Evolutionary conservation across 2,329 filamentous ascomycete species (phyloP), one percentile per base, ranked within the genome.

Genomic region (Nemania sp.): DNA sequence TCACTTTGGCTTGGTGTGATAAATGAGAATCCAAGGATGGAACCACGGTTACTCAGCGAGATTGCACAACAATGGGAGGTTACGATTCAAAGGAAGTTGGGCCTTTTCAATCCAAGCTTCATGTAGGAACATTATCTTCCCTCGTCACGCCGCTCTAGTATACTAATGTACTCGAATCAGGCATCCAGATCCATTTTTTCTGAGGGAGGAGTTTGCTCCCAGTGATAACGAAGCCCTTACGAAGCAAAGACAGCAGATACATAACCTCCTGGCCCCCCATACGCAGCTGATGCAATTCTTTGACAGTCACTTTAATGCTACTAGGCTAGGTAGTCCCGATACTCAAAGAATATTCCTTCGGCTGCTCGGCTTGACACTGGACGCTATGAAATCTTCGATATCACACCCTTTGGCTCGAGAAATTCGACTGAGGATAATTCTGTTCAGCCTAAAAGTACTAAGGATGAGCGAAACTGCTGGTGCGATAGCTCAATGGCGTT

Each of bases 1-100:
- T 97, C 94, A 3, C 77, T 99, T 6, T 99, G 94, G 94, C 84
- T 97, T 56, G 94, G 94, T 22, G 90, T 97, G 12, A 95, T 97
- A 66, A 94, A 97, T 65, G 94, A 99, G 70, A 97, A 96, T 66
- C 90, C 92, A 2, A 82, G 83, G 51, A 86, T 97, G 72, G 91
- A 96, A 70, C 83, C 93, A 7, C 86, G 91, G 56, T 84, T 99
- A 51, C 75, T 99, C 26, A 86, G 86, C 47, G 91, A 96, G 68
- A 90, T 97, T 64, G 88, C 89, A 8, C 88, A 94, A 67, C 89
- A 93, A 59, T 99, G 93, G 90, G 93, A 97, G 71, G 79, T 81
- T 52, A 94, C 89, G 3, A 86, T 97, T 40, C 82, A 89, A 54
- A 86, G 83, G 63, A 84, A 83, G 58, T 81, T 88, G 47, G 94